Evolutionary conservation across 2,329 filamentous ascomycete species (phyloP).

Genomic region (Pseudopithomyces maydicus): DNA sequence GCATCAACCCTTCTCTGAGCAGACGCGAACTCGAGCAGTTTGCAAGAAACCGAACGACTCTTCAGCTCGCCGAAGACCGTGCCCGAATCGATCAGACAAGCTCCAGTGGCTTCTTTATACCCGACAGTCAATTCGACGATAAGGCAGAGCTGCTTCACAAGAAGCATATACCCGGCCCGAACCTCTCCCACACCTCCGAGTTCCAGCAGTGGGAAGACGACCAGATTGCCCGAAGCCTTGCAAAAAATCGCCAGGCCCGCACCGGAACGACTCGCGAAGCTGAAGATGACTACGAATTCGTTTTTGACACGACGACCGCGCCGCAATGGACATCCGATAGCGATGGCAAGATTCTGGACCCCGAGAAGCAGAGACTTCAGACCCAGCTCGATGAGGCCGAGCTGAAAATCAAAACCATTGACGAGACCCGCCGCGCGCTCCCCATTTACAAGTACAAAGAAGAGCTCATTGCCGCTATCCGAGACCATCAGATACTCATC

Average conservation of each 20-base stretch:
- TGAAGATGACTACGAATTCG: constrained; percentile 86
- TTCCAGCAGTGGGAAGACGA: constrained; percentile 96
- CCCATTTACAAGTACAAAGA: not conserved
- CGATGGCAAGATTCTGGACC: constrained; percentile 73
- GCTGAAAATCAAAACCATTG: constrained; percentile 80
- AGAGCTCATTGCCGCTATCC: constrained; percentile 70
- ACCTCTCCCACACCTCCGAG: constrained; percentile 89
- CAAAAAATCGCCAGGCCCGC: too few relatives aligned
- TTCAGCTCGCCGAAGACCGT: constrained; percentile 82
- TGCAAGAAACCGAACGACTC: constrained; percentile 77
- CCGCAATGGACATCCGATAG: constrained; percentile 77
- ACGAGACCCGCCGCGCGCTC: not conserved
- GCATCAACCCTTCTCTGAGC: constrained; percentile 74
- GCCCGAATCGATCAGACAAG: constrained; percentile 87
- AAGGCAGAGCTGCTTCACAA: constrained; percentile 90
- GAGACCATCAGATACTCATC: constrained; percentile 85
- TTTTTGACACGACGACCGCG: constrained; percentile 87
- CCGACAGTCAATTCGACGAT: constrained; percentile 86
- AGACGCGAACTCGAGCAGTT: constrained; percentile 86
- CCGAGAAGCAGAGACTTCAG: constrained; percentile 78
- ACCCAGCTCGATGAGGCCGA: constrained; percentile 88
- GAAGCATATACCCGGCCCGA: constrained; percentile 66
- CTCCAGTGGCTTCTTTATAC: constrained; percentile 86
- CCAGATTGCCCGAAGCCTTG: constrained; percentile 69
- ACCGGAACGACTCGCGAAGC: constrained; percentile 59